phyloP scores from a whole-genome alignment of 1,284 basidiomycete genomes.

The Moesziomyces sp. region DNA sequence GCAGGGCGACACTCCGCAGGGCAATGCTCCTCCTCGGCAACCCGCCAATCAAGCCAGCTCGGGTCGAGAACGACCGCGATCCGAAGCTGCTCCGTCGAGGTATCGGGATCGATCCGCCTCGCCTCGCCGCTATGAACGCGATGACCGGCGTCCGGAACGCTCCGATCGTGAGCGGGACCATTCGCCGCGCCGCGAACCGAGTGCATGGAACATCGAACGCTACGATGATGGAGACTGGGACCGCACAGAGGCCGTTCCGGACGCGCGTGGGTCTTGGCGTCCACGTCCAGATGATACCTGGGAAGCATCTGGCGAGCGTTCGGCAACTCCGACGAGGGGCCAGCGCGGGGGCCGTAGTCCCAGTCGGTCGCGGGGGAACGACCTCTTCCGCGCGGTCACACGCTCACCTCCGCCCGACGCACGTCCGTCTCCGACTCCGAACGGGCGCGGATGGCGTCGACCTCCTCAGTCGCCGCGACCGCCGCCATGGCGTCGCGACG shows the following conservation, averaged over 20 bases:
- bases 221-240: conserved; percentile 3
- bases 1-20: too few relatives aligned
- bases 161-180: conserved; percentile 6
- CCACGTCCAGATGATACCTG: too few relatives aligned
- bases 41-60: neutral
- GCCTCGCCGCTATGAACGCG: conserved; percentile 3
- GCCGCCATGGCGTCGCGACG: neutral
- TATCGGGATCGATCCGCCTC: conserved; percentile 7
- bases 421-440: conserved; percentile 3
- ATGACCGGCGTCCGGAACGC: neutral
- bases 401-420: conserved; percentile 8
- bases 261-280: too few relatives aligned
- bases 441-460: conserved; percentile 4
- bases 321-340: too few relatives aligned
- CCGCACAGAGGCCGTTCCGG: neutral
- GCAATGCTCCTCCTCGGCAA: too few relatives aligned
- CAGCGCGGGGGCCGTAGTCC: neutral
- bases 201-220: neutral
- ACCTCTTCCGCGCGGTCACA: conserved; percentile 19
- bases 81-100: neutral
- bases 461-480: neutral
- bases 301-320: too few relatives aligned
- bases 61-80: neutral
- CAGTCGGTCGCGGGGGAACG: neutral
- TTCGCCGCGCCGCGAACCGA: neutral